Evolutionary conservation across 441 rosid genomes (phyloP), one percentile per base, ranked within the genome.

Genomic region (Gossypium laxum): DNA sequence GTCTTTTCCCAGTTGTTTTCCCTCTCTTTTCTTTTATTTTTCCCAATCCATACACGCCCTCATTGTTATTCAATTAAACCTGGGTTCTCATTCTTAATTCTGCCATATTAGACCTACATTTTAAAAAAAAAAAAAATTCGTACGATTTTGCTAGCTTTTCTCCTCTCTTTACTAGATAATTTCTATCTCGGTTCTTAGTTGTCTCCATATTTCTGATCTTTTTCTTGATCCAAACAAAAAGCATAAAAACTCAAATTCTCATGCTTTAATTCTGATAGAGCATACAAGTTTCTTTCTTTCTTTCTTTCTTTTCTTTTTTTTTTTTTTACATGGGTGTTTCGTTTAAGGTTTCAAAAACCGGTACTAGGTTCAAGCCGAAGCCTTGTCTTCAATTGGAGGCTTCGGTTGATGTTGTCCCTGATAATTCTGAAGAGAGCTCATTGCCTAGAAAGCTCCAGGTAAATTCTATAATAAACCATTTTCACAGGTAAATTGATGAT

Each of bases 321-420:
- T 24, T 2, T 28, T 51, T 65, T 22, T 3, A 62, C 21, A 90
- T 88, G 99, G 98, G 91, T 67, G 84, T 95, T 77, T 89, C 96
- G 7, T 95, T 95, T 75, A 92, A 85, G 88, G 83, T 95, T 68
- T 88, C 95, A 1, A 92, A 85, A 77, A 77, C 76, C 18, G 97
- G 98, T 48, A 80, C 79, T 70, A 83, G 90, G 84, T 91, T 83
- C 79, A 80, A 75, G 38, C 86, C 91, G 0, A 89, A 76, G 79
- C 79, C 84, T 66, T 63, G 79, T 71, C 66, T 79, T 81, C 82
- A 55, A 43, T 74, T 84, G 4, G 85, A 81, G 66, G 73, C 71
- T 74, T 78, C 74, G 45, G 45, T 15, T 2, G 82, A 77, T 58
- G 88, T 78, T 15, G 81, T 67, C 28, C 80, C 83, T 0, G 80